Percentiles rank a stretch among this genome's conserved stretches.
These are phyloP conservation scores for Aspergillus pseudonomiae DNA, from an alignment of 2,329 filamentous ascomycete genomes.

Conservation along the genomic window DNA sequence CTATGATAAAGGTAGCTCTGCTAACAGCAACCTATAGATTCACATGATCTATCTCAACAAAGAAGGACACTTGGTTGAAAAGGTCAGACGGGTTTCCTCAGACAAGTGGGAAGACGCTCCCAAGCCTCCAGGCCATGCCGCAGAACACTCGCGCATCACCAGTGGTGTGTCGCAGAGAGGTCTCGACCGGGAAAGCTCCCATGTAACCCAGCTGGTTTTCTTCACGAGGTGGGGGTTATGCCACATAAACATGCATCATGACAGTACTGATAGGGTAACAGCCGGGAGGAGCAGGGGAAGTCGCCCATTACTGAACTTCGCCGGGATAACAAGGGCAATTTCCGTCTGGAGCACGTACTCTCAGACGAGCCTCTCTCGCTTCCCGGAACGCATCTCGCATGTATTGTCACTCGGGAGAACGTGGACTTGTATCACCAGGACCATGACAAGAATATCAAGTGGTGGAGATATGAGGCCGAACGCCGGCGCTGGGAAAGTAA, in stretches of 20 bases:
- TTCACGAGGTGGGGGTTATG: neutral
- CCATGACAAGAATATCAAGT: conserved; percentile 1
- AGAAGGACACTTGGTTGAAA: neutral
- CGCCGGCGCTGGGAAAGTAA: neutral
- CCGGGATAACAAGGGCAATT: neutral
- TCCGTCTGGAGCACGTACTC: neutral
- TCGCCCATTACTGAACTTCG: neutral
- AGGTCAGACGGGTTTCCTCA: neutral
- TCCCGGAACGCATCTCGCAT: conserved; percentile 1
- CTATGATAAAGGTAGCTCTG: no score
- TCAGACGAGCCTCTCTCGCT: neutral
- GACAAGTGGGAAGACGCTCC: conserved; percentile 2
- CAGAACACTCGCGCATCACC: neutral
- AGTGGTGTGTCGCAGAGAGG: neutral
- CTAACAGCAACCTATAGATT: neutral
- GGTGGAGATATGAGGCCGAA: neutral
- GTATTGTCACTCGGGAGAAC: neutral
- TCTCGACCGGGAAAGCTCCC: neutral
- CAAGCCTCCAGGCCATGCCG: neutral
- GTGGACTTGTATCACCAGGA: conserved; percentile 1
- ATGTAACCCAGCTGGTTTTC: neutral
- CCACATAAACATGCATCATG: neutral
- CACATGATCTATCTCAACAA: conserved; percentile 4
- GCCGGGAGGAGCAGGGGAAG: neutral
- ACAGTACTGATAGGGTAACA: neutral